Evolutionary conservation across 2,329 filamentous ascomycete species (phyloP).

Genomic region (Penicillium sp.): DNA sequence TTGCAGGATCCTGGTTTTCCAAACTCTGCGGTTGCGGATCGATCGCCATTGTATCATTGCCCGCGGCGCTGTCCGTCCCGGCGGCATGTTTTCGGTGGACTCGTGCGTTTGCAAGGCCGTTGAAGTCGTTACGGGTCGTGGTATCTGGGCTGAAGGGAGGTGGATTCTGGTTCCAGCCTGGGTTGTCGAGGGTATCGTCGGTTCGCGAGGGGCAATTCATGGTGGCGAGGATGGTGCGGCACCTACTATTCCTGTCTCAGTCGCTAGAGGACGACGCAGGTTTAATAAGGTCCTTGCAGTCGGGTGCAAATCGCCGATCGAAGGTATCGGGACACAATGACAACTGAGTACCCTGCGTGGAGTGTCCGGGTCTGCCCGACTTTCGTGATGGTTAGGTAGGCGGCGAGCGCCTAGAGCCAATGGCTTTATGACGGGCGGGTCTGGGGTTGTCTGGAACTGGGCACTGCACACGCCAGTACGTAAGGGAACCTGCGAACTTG

Average conservation of each 20-base stretch:
- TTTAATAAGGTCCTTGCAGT: slow-evolving; percentile 10
- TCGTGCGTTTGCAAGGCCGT: slow-evolving; percentile 61
- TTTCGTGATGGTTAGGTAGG: slow-evolving; percentile 3
- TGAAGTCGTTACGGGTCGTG: slow-evolving; percentile 64
- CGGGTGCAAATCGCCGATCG: slow-evolving; percentile 6
- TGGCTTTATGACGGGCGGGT: background rate
- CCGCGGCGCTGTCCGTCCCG: slow-evolving; percentile 23
- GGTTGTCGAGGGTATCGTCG: slow-evolving; percentile 56
- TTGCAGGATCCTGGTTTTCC: slow-evolving; percentile 26
- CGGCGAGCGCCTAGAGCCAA: background rate
- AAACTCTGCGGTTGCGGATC: slow-evolving; percentile 23
- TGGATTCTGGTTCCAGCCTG: slow-evolving; percentile 64
- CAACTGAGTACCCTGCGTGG: slow-evolving; percentile 14
- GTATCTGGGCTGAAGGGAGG: slow-evolving; percentile 59
- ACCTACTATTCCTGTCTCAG: background rate
- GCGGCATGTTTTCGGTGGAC: slow-evolving; percentile 47
- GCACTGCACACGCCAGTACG: background rate
- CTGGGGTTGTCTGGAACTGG: background rate
- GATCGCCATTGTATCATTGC: slow-evolving; percentile 29
- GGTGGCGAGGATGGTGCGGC: slow-evolving; percentile 2
- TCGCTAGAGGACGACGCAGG: background rate
- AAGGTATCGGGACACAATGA: background rate
- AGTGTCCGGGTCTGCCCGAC: slow-evolving; percentile 30
- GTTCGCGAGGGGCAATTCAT: slow-evolving; percentile 70
- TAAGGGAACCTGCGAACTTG: background rate